Percentiles rank a stretch among this genome's conserved stretches.
These are phyloP conservation scores for Drosera spatulata DNA, from an alignment of 179 eudicot species.

Conservation along the genomic window DNA sequence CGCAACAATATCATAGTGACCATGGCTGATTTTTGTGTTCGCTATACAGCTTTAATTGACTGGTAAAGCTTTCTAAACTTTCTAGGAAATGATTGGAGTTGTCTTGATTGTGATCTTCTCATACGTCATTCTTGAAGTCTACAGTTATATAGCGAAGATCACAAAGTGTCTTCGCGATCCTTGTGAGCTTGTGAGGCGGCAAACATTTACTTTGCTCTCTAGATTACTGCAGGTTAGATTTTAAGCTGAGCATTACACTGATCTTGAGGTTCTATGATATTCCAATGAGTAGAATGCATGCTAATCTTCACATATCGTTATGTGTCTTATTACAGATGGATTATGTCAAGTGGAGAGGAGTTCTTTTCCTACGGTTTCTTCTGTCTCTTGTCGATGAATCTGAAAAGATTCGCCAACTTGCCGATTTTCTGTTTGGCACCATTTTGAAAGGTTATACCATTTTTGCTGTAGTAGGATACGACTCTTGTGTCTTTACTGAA, in stretches of 20 bases:
- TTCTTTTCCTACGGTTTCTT: conserved; percentile 79
- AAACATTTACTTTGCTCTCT: conserved; percentile 83
- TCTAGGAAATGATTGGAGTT: background rate
- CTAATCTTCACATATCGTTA: background rate
- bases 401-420: conserved; percentile 74
- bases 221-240: conserved; percentile 73
- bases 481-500: background rate
- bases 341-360: conserved; percentile 98
- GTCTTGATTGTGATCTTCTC: background rate
- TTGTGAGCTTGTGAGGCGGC: conserved; percentile 90
- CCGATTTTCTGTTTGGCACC: conserved; percentile 85
- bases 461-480: background rate
- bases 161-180: conserved; percentile 94
- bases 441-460: conserved; percentile 66
- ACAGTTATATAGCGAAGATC: conserved; percentile 83
- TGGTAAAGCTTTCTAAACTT: conserved; percentile 38
- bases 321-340: conserved; percentile 48
- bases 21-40: conserved; percentile 97
- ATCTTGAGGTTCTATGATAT: too few species aligned
- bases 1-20: conserved; percentile 79
- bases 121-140: conserved; percentile 5
- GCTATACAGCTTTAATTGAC: conserved; percentile 90
- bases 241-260: background rate
- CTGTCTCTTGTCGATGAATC: conserved; percentile 91
- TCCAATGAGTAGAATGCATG: too few species aligned